phyloP scores from a whole-genome alignment of 371 early-diverging fungal species.

The Lichtheimia ornata region DNA sequence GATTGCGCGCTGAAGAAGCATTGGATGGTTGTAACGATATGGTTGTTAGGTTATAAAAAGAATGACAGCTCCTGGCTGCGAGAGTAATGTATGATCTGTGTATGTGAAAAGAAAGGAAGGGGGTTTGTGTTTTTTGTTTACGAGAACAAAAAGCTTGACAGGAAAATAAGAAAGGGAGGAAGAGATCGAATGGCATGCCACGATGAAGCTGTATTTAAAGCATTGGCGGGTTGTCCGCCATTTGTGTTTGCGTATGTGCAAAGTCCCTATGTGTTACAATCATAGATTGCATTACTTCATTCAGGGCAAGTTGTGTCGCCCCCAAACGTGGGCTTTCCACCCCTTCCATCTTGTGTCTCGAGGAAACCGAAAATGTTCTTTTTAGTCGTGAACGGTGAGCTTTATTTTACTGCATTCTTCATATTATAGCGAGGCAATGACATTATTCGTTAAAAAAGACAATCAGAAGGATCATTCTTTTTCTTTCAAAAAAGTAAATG shows the following conservation, averaged over 20 bases:
- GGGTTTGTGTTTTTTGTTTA: conserved; percentile 14
- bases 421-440: not conserved
- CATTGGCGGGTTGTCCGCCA: not conserved
- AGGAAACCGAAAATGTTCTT: conserved; percentile 16
- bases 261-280: conserved; percentile 23
- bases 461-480: too few relatives aligned
- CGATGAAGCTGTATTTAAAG: not conserved
- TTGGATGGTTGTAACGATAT: conserved; percentile 1
- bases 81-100: conserved; percentile 10
- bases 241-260: conserved; percentile 1
- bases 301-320: conserved; percentile 22
- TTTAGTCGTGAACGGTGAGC: conserved; percentile 12
- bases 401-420: not conserved
- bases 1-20: conserved; percentile 24
- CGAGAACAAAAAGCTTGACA: conserved; percentile 11
- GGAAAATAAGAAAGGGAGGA: conserved; percentile 12
- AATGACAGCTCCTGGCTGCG: conserved; percentile 18
- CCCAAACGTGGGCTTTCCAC: conserved; percentile 19
- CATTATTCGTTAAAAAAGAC: too few relatives aligned
- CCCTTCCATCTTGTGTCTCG: conserved; percentile 20
- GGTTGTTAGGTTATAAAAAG: conserved; percentile 4
- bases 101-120: conserved; percentile 23
- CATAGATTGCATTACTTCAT: conserved; percentile 31
- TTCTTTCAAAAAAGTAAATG: too few relatives aligned
- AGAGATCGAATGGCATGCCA: conserved; percentile 2